A percentile compares a stretch with the other conserved stretches of the same genome.
phyloP scores from a whole-genome alignment of 768 basidiomycete species.

The Boletus subcaerulescens region DNA sequence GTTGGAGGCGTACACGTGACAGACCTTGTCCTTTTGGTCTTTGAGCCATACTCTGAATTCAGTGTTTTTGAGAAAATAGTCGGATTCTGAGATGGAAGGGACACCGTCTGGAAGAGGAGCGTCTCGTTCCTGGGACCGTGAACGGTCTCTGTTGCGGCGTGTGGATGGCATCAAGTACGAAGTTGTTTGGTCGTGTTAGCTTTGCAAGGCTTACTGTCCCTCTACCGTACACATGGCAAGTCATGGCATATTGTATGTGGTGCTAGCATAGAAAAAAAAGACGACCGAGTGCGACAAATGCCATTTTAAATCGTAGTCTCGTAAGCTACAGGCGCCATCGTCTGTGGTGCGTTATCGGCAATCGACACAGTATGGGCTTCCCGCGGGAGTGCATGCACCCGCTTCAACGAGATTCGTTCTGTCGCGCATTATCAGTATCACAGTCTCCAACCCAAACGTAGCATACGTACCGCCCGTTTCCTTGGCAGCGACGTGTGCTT shows the following conservation, averaged over 20 bases:
- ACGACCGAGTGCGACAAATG: constrained; percentile 1
- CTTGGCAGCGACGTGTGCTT: constrained; percentile 80
- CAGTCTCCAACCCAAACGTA: not conserved
- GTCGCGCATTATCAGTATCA: not conserved
- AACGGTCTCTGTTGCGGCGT: not conserved
- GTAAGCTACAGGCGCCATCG: constrained; percentile 89
- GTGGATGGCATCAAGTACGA: not conserved
- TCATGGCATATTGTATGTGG: constrained; percentile 21
- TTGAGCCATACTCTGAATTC: constrained; percentile 89
- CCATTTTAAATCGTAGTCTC: constrained; percentile 88
- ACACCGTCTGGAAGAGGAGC: constrained; percentile 51
- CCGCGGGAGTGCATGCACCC: constrained; percentile 80
- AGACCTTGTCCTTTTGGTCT: constrained; percentile 60
- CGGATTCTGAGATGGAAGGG: constrained; percentile 69
- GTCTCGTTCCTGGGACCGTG: not conserved
- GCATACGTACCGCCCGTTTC: constrained; percentile 73
- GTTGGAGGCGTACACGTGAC: constrained; percentile 3
- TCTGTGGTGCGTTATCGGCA: constrained; percentile 80
- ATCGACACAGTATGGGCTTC: constrained; percentile 72
- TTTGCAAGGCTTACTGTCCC: too few species aligned
- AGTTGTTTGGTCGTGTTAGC: not conserved
- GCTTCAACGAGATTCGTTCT: constrained; percentile 85
- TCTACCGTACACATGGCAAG: not conserved
- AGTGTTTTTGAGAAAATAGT: constrained; percentile 85
- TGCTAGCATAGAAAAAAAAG: constrained; percentile 15